Base-by-base conservation (phyloP, 257 asterid genomes). In the Fraxinus excelsior region DNA sequence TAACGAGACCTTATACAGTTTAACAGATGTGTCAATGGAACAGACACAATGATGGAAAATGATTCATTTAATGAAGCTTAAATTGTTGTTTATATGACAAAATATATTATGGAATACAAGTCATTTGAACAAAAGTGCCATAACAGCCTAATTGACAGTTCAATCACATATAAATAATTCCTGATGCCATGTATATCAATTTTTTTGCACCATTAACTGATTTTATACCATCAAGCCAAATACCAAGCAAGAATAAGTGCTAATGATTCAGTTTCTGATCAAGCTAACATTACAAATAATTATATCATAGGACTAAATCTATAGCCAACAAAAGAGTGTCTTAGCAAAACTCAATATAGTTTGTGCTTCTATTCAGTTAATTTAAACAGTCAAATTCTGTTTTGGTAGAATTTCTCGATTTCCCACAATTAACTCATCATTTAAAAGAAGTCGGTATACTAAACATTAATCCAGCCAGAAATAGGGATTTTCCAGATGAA, bases 401-500 rank as follows among this genome's bases (percentile, higher is more conserved):
- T 77, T 12, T 31, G 72, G 40, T 71, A 73, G 60, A 70, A 12
- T 44, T 76, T 42, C 78, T 35, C 14, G 4, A 67, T 23, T 44
- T 26, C 80, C 31, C 19, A 51, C 69, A 40, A 72, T 53, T 46
- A 44, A 78, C 31, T 13, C 18, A 74, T 73, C 51, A 67, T 51
- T 29, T 29, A 9, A 40, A 35, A 66, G 23, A 49, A 25, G 58
- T 29, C 23, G 18, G 69, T 35, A 70, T 28, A 71, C 49, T 46
- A 42, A 76, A 31, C 35, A 62, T 0, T 42, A 70, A 69, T 71
- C 49, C 4, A 60, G 75, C 74, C 56, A 42, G 32, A 44, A 1
- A 46, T 72, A 78, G 72, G 34, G 19, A 71, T 69, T 42, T 65
- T 69, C 69, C 81, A 56, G 85, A 84, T 86, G 88, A 80, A 80